Evolutionary conservation across 805 yeast genomes (phyloP).

Genomic region (Metschnikowia aberdeeniae): DNA sequence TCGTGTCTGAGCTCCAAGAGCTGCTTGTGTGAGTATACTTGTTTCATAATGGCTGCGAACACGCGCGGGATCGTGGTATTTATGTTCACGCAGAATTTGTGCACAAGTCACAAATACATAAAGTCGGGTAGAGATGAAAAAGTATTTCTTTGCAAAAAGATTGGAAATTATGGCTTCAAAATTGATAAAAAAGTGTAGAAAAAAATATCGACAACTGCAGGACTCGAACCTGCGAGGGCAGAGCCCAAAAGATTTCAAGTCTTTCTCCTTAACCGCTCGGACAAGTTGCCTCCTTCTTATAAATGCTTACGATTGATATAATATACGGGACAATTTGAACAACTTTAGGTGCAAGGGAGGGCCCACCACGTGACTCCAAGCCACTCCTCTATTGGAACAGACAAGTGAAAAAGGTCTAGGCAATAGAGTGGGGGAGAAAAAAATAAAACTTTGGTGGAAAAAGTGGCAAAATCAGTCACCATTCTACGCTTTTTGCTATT

Average conservation of each 20-base stretch:
- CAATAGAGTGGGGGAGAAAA: no score
- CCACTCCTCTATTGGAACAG: no score
- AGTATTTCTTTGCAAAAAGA: no score
- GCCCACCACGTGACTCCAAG: neutral
- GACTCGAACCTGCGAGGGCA: conserved; percentile 25
- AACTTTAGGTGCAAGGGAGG: neutral
- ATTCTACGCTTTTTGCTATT: no score
- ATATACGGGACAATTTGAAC: neutral
- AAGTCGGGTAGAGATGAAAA: neutral
- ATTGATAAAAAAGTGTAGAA: neutral
- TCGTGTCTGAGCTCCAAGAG: conserved; percentile 14
- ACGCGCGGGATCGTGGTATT: neutral
- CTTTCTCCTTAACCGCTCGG: conserved; percentile 27
- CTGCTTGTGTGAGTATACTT: conserved; percentile 7
- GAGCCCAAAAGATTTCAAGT: conserved; percentile 25
- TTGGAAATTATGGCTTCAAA: neutral
- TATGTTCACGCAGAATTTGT: neutral
- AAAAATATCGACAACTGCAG: conserved; percentile 21
- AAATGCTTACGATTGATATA: neutral
- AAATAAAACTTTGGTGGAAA: no score
- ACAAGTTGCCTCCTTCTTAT: conserved; percentile 18
- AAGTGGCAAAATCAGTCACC: no score
- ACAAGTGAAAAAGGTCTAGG: no score
- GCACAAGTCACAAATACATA: neutral
- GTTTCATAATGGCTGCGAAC: conserved; percentile 12